These are phyloP conservation scores for Saccharomycopsis fibuligera DNA, from an alignment of 805 yeast species.

Conservation along the genomic window DNA sequence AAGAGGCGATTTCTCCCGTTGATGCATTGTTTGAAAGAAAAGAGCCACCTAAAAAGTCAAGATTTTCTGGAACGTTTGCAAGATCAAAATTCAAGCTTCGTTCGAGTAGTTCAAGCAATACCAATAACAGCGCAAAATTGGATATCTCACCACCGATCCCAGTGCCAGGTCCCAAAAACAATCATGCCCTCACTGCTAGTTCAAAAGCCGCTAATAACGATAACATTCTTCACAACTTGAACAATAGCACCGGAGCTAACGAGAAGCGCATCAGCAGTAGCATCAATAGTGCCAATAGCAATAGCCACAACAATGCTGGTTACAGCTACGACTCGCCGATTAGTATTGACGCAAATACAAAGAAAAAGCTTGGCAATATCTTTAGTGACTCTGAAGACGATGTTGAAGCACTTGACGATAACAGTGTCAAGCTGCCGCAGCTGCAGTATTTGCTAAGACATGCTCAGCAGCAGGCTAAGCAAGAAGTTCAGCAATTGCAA, in stretches of 20 bases:
- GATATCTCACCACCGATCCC: too few species aligned
- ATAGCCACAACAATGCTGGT: too few species aligned
- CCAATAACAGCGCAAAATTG: not conserved
- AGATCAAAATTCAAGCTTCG: constrained; percentile 2
- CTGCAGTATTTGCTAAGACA: too few species aligned
- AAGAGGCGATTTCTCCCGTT: not conserved
- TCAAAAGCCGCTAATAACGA: not conserved
- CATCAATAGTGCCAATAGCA: too few species aligned
- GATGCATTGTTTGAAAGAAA: constrained; percentile 14
- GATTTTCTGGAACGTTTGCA: constrained; percentile 4
- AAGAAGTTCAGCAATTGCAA: too few species aligned
- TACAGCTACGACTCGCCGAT: constrained; percentile 14
- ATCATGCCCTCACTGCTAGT: not conserved
- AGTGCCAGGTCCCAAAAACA: too few species aligned
- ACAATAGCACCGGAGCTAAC: too few species aligned
- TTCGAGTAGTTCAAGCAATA: not conserved
- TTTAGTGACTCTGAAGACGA: constrained; percentile 18
- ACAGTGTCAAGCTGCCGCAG: too few species aligned
- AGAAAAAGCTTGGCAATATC: constrained; percentile 15
- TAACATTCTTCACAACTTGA: not conserved
- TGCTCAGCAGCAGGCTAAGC: too few species aligned
- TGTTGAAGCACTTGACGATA: too few species aligned
- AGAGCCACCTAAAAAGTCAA: constrained; percentile 8
- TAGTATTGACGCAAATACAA: constrained; percentile 13
- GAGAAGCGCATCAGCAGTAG: too few species aligned